Evolutionary conservation across 116 monocot genomes (phyloP).

Genomic region (Posidonia oceanica): DNA sequence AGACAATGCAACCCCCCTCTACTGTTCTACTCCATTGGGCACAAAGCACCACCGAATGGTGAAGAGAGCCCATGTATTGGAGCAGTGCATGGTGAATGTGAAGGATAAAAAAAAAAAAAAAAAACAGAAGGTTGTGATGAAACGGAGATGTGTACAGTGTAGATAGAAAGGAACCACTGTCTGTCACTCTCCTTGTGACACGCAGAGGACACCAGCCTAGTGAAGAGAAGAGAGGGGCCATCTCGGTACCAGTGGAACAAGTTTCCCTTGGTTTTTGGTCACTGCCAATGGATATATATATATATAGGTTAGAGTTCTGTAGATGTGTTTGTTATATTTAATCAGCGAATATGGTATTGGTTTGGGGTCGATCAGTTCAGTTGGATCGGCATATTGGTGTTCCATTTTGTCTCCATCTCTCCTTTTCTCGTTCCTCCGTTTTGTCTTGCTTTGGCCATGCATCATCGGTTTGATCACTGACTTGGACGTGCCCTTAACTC

Average conservation of each 20-base stretch:
- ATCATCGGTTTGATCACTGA: not conserved
- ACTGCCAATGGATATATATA: too few species aligned
- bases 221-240: too few species aligned
- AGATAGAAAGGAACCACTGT: not conserved
- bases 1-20: not conserved
- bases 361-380: too few species aligned
- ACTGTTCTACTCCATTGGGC: not conserved
- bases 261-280: too few species aligned
- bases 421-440: not conserved
- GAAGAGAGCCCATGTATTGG: not conserved
- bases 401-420: not conserved
- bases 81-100: not conserved
- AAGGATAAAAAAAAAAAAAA: not conserved
- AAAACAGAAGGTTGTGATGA: not conserved
- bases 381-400: too few species aligned
- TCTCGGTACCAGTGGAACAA: too few species aligned
- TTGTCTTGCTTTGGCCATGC: not conserved
- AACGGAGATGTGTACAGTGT: not conserved
- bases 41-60: not conserved
- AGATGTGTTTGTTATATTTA: too few species aligned
- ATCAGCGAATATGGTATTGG: too few species aligned
- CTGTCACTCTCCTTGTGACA: too few species aligned
- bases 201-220: too few species aligned
- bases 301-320: too few species aligned
- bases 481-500: slow-evolving; percentile 2